Percentiles rank a stretch among this genome's conserved stretches.
Conservation (phyloP, 345 rosid genomes). For the Jatropha curcas region DNA sequence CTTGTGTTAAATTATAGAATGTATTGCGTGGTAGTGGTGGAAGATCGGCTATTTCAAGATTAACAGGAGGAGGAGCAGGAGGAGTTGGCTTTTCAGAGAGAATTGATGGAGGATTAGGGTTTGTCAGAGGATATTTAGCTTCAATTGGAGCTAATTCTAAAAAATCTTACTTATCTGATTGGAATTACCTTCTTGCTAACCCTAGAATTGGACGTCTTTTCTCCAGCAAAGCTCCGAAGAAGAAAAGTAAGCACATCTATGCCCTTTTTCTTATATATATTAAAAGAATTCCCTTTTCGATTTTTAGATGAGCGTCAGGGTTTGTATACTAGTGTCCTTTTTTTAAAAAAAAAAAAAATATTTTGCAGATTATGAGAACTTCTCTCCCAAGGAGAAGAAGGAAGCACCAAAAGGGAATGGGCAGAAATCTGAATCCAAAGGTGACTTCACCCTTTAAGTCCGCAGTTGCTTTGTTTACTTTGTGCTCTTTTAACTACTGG, state of each 20-base stretch:
- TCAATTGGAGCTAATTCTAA: conserved; percentile 46
- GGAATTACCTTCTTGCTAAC: conserved; percentile 59
- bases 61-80: background rate
- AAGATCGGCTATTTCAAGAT: conserved; percentile 14
- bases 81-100: background rate
- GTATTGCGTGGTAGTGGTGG: conserved; percentile 24
- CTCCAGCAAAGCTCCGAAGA: conserved; percentile 69
- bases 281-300: background rate
- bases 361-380: conserved; percentile 81
- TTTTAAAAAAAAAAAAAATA: too few species aligned
- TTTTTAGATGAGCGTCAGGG: too few species aligned
- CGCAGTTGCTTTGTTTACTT: conserved; percentile 1
- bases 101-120: conserved; percentile 37
- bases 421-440: conserved; percentile 83
- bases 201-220: conserved; percentile 64
- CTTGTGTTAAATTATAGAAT: conserved; percentile 10
- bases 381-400: conserved; percentile 79
- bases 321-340: too few species aligned
- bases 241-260: conserved; percentile 53
- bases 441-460: conserved; percentile 25
- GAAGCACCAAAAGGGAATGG: conserved; percentile 71
- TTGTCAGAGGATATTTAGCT: conserved; percentile 55
- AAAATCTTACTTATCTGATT: conserved; percentile 37
- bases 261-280: background rate
- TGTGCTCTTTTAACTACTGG: background rate